These are phyloP conservation scores for Microsporum canis DNA, from an alignment of 2,329 filamentous ascomycete species.

Conservation along the genomic window DNA sequence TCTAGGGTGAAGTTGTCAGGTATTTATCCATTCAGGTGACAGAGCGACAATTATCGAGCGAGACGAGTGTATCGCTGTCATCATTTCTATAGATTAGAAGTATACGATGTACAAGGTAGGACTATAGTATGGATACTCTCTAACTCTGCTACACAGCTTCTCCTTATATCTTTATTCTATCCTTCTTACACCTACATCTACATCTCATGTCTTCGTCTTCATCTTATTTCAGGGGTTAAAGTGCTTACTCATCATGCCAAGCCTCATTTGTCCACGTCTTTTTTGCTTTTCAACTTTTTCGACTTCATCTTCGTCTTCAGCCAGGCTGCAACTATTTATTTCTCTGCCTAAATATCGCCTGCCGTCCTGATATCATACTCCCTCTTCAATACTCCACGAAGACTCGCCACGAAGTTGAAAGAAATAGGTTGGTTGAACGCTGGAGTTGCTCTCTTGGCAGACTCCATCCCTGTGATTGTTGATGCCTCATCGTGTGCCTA, in stretches of 20 bases:
- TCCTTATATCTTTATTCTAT: too few relatives aligned
- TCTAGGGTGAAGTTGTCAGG: too few relatives aligned
- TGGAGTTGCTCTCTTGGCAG: not conserved
- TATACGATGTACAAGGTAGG: too few relatives aligned
- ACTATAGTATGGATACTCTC: too few relatives aligned
- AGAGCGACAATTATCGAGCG: too few relatives aligned
- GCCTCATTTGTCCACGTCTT: conserved; percentile 1
- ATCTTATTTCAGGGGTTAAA: not conserved
- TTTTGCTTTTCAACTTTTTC: not conserved
- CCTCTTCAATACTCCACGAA: not conserved
- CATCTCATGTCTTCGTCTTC: not conserved
- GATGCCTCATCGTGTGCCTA: conserved; percentile 1
- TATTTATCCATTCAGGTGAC: too few relatives aligned
- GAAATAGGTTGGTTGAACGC: not conserved
- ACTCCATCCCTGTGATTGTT: not conserved
- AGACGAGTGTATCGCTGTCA: too few relatives aligned
- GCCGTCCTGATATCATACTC: not conserved
- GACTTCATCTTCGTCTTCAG: not conserved
- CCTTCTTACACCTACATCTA: not conserved
- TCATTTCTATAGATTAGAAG: too few relatives aligned
- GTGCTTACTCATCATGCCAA: not conserved
- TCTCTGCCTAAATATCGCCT: not conserved
- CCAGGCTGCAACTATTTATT: not conserved
- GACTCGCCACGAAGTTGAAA: not conserved
- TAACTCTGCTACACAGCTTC: too few relatives aligned